These are phyloP conservation scores for Hamigera avellanea DNA, from an alignment of 495 filamentous ascomycete species.

Conservation along the genomic window DNA sequence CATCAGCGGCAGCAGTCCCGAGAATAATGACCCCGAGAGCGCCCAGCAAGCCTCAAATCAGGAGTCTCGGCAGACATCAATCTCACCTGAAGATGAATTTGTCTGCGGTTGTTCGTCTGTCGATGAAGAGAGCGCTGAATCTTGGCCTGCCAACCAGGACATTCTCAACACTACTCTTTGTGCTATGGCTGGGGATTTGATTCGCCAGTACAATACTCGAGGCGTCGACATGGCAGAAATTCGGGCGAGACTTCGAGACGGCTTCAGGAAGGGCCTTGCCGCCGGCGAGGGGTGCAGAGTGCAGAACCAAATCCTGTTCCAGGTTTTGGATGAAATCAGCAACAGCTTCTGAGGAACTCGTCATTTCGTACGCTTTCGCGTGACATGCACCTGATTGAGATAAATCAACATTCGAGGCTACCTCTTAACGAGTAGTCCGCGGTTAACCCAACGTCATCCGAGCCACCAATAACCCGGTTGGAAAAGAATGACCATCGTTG, in stretches of 20 bases:
- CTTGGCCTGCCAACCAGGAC: slow-evolving; percentile 14
- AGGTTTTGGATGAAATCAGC: slow-evolving; percentile 35
- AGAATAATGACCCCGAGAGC: neutral
- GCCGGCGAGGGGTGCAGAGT: slow-evolving; percentile 30
- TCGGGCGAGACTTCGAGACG: slow-evolving; percentile 21
- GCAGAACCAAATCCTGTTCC: slow-evolving; percentile 30
- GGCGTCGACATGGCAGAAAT: slow-evolving; percentile 27
- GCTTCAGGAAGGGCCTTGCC: slow-evolving; percentile 18
- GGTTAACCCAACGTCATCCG: no score
- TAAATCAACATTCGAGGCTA: no score
- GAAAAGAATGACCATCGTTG: slow-evolving; percentile 52
- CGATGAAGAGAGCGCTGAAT: slow-evolving; percentile 1
- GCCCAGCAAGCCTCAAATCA: slow-evolving; percentile 1
- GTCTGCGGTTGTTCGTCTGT: slow-evolving; percentile 19
- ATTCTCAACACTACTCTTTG: slow-evolving; percentile 31
- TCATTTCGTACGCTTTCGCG: slow-evolving; percentile 2
- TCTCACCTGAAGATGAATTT: slow-evolving; percentile 4
- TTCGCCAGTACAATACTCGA: slow-evolving; percentile 28
- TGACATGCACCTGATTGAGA: no score
- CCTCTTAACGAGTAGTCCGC: no score
- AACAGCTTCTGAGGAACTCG: neutral
- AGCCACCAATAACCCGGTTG: no score
- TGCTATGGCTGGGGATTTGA: slow-evolving; percentile 27
- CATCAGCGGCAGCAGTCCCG: no score
- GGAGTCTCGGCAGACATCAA: neutral